These are phyloP conservation scores for Ascochyta lentis DNA, from an alignment of 2,329 filamentous ascomycete species.

Conservation along the genomic window DNA sequence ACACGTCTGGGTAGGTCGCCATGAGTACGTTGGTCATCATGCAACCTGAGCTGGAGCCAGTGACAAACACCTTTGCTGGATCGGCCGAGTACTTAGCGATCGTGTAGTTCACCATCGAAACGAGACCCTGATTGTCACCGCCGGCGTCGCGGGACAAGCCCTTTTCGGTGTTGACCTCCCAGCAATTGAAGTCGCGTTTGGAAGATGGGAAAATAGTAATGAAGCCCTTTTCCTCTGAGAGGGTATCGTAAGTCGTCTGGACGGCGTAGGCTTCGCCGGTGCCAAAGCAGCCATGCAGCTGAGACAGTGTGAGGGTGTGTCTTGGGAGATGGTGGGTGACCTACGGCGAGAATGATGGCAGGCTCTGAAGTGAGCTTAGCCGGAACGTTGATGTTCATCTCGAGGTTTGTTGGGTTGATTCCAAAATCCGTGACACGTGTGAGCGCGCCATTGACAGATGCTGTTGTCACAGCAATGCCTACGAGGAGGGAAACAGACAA, in stretches of 20 bases:
- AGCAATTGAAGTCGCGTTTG: conserved; percentile 59
- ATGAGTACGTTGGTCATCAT: conserved; percentile 46
- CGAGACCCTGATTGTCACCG: conserved; percentile 62
- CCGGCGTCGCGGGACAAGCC: conserved; percentile 63
- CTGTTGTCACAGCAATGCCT: conserved; percentile 8
- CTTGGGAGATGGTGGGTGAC: conserved; percentile 36
- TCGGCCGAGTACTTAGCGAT: conserved; percentile 61
- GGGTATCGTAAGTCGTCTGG: conserved; percentile 33
- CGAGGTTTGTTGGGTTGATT: conserved; percentile 52
- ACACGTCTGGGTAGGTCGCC: conserved; percentile 38
- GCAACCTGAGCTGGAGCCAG: conserved; percentile 34
- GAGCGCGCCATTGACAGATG: conserved; percentile 26
- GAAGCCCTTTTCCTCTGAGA: conserved; percentile 63
- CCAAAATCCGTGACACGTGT: conserved; percentile 53
- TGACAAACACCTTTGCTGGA: conserved; percentile 52
- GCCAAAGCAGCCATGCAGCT: conserved; percentile 41
- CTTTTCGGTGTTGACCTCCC: conserved; percentile 63
- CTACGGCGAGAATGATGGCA: conserved; percentile 60
- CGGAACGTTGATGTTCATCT: conserved; percentile 61
- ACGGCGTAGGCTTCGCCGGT: conserved; percentile 46
- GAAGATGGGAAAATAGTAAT: conserved; percentile 65
- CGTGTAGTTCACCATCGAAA: conserved; percentile 65
- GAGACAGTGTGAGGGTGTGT: not conserved
- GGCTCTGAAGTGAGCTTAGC: conserved; percentile 54
- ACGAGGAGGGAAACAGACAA: conserved; percentile 4